These are phyloP conservation scores for Eimeria acervulina DNA, from an alignment of 169 alveolate species.

Conservation along the genomic window DNA sequence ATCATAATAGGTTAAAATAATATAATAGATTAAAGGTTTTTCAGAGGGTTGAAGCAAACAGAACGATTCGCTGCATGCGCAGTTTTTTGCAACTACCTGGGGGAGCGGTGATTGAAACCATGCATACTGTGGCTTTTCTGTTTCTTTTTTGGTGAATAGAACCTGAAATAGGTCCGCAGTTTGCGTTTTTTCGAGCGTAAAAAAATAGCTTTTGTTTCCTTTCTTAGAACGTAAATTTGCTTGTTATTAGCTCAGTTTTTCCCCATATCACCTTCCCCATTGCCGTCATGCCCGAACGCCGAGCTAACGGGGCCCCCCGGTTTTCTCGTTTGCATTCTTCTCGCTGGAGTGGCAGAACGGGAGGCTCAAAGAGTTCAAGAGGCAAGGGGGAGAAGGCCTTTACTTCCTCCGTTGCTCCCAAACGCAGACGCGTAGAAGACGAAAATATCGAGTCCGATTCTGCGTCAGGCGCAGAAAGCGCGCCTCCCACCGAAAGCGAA, in stretches of 20 bases:
- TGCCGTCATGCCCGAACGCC: background rate
- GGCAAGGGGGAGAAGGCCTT: background rate
- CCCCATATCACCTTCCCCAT: no score
- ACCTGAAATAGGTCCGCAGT: background rate
- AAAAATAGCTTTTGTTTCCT: background rate
- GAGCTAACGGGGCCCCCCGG: slow-evolving; percentile 16
- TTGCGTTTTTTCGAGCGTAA: background rate
- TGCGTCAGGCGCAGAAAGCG: slow-evolving; percentile 31
- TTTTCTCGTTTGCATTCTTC: slow-evolving; percentile 1
- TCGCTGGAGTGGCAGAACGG: background rate
- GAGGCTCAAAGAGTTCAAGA: background rate
- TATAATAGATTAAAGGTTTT: no score
- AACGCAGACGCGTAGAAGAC: slow-evolving; percentile 13
- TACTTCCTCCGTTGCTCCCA: background rate
- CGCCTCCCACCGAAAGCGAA: slow-evolving; percentile 17
- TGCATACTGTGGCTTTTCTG: background rate
- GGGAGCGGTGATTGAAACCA: background rate
- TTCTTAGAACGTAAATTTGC: background rate
- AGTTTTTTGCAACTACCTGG: no score
- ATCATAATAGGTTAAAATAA: no score
- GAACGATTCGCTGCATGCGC: background rate
- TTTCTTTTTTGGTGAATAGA: no score
- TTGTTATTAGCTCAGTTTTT: background rate
- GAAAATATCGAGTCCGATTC: slow-evolving; percentile 53
- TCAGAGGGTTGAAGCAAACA: background rate